Evolutionary conservation across 768 basidiomycete genomes (phyloP).

Genomic region (Agaricus blazei): DNA sequence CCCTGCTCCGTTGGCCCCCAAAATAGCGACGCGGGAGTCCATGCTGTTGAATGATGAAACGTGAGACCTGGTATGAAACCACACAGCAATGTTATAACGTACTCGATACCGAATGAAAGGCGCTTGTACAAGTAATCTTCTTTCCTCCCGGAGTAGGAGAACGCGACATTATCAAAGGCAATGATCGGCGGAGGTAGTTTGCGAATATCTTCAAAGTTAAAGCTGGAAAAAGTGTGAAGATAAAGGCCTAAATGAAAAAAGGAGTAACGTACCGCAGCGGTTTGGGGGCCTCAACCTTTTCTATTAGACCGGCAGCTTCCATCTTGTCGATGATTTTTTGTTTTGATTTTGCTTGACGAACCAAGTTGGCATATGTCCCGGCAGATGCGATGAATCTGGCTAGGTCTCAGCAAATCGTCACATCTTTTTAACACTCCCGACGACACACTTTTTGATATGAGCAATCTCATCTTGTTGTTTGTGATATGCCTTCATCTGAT

Average conservation of each 20-base stretch:
- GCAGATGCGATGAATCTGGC: constrained; percentile 95
- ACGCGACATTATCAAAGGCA: constrained; percentile 92
- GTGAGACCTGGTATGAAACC: neutral
- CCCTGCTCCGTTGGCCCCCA: constrained; percentile 91
- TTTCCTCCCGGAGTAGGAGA: constrained; percentile 90
- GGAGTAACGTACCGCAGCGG: constrained; percentile 44
- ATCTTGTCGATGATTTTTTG: constrained; percentile 99
- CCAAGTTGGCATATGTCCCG: constrained; percentile 98
- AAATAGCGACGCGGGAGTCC: constrained; percentile 91
- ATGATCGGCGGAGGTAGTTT: constrained; percentile 96
- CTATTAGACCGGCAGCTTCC: constrained; percentile 97
- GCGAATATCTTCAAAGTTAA: constrained; percentile 94
- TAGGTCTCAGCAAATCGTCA: constrained; percentile 10
- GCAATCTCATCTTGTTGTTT: constrained; percentile 99
- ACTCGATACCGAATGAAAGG: constrained; percentile 98
- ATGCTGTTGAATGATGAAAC: constrained; percentile 49
- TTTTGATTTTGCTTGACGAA: constrained; percentile 98
- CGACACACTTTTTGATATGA: constrained; percentile 90
- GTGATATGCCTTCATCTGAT: constrained; percentile 98
- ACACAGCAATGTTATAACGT: constrained; percentile 15
- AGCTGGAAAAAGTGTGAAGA: constrained; percentile 28
- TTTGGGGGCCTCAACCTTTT: constrained; percentile 76
- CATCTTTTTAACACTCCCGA: neutral
- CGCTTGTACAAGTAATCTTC: constrained; percentile 84
- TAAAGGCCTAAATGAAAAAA: neutral